Evolutionary conservation across 2,329 filamentous ascomycete genomes (phyloP).

Genomic region (Clarireedia paspali): DNA sequence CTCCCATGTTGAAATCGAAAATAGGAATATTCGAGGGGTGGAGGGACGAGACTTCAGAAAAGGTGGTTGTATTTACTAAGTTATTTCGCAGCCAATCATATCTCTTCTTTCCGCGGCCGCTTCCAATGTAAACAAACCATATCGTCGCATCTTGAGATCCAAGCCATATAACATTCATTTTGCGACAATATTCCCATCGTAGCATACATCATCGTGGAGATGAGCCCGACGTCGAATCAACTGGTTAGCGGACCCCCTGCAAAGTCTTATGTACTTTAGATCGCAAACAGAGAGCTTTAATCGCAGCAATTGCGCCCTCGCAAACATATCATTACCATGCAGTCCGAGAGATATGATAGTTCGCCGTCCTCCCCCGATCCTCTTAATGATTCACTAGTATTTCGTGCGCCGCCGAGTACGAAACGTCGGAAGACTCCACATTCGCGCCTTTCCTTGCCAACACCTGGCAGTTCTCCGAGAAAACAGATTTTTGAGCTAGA

Average conservation of each 20-base stretch:
- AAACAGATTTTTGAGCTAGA: constrained; percentile 31
- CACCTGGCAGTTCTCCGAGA: constrained; percentile 25
- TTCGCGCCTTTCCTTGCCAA: constrained; percentile 19
- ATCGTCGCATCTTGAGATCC: constrained; percentile 3
- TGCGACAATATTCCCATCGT: constrained; percentile 9
- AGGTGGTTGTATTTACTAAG: background rate
- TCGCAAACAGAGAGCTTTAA: background rate
- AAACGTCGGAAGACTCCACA: constrained; percentile 21
- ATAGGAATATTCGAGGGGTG: no score
- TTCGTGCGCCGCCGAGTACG: constrained; percentile 22
- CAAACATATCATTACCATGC: constrained; percentile 2
- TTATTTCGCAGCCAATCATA: background rate
- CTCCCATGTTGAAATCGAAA: no score
- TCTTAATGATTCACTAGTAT: constrained; percentile 26
- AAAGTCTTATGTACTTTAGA: constrained; percentile 5
- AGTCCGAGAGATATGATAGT: constrained; percentile 16
- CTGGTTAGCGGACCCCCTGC: background rate
- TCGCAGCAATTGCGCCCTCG: background rate
- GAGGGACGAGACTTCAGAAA: no score
- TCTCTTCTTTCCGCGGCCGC: background rate
- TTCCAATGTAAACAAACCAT: constrained; percentile 8
- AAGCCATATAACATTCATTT: constrained; percentile 1
- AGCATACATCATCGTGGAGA: background rate
- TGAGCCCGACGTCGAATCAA: background rate
- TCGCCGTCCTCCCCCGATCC: constrained; percentile 30